Evolutionary conservation across 192 early-diverging fungal genomes (phyloP).

Genomic region (Linnemannia elongata): DNA sequence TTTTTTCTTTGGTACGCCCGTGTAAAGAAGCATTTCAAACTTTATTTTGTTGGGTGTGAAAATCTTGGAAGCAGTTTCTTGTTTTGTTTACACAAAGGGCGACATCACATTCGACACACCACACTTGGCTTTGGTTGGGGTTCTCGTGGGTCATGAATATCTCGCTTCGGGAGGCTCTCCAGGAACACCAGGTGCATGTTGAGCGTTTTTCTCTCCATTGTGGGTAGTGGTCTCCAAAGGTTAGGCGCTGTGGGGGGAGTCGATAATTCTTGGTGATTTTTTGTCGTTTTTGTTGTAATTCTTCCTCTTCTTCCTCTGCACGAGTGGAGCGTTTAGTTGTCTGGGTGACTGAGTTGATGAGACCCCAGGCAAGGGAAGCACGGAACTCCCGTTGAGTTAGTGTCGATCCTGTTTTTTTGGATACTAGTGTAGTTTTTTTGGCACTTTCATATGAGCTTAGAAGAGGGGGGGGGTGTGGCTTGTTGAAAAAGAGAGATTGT

Average conservation of each 20-base stretch:
- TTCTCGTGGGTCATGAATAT: background rate
- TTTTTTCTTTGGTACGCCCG: background rate
- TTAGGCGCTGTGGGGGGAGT: slow-evolving; percentile 1
- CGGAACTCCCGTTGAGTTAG: slow-evolving; percentile 23
- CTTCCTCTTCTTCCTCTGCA: background rate
- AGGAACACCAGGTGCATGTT: background rate
- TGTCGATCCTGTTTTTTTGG: slow-evolving; percentile 13
- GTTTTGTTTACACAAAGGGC: background rate
- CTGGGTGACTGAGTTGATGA: slow-evolving; percentile 13
- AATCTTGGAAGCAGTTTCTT: no score
- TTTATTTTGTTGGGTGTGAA: background rate
- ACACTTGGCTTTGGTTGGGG: no score
- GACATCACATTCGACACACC: no score
- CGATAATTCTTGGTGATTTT: slow-evolving; percentile 3
- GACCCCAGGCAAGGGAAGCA: slow-evolving; percentile 8
- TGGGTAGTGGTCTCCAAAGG: no score
- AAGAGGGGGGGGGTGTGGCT: no score
- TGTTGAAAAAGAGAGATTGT: no score
- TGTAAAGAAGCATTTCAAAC: background rate
- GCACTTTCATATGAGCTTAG: no score
- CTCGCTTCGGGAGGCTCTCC: background rate
- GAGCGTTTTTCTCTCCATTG: no score
- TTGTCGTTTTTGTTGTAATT: slow-evolving; percentile 14
- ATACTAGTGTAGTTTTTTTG: no score
- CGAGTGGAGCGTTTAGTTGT: background rate